Percentiles rank a stretch among this genome's conserved stretches.
phyloP scores from a whole-genome alignment of 257 asterid genomes.

The Solanum paucissectum region DNA sequence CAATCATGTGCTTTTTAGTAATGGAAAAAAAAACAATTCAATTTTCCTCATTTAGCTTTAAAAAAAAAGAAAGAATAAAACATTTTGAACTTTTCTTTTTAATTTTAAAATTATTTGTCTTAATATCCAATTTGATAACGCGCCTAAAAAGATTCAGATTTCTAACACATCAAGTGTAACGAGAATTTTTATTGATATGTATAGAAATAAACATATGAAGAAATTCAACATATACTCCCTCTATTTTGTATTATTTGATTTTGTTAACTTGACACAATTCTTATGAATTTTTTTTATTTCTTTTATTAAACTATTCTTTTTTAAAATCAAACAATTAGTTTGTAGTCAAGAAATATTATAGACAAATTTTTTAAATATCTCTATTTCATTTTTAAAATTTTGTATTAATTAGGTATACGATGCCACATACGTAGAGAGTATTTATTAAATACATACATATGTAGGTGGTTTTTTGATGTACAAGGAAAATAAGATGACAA shows the following conservation, averaged over 20 bases:
- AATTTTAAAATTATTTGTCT: background rate
- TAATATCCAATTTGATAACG: background rate
- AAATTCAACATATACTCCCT: background rate
- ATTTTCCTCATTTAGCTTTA: background rate
- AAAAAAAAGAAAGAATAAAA: background rate
- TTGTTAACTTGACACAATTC: background rate
- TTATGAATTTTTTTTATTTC: background rate
- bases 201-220: no score
- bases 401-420: no score
- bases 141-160: background rate
- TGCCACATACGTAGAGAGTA: no score
- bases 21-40: background rate
- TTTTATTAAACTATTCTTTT: background rate
- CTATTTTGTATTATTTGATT: background rate
- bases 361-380: background rate
- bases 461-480: background rate
- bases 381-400: no score
- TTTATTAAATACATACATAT: background rate
- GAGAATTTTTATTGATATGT: no score
- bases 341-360: background rate
- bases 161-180: background rate
- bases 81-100: background rate
- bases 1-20: background rate
- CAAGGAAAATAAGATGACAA: background rate
- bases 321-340: background rate